A percentile compares a stretch with the other conserved stretches of the same genome.
phyloP scores from a whole-genome alignment of 495 filamentous ascomycete species.

The Neurospora sp. region DNA sequence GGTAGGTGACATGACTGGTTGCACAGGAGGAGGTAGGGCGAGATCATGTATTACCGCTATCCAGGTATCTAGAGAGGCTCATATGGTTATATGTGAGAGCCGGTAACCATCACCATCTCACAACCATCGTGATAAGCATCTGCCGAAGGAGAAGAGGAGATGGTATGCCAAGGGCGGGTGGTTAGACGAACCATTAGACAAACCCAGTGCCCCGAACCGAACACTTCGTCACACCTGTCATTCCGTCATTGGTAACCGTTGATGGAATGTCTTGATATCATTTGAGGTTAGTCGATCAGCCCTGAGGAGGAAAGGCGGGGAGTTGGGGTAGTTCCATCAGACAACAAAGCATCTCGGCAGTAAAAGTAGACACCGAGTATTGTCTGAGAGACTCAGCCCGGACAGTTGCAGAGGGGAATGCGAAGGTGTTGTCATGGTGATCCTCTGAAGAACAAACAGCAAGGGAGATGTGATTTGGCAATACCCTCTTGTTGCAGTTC shows the following conservation, averaged over 20 bases:
- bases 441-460: background rate
- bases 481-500: background rate
- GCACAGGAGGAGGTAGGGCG: background rate
- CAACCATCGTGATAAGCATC: background rate
- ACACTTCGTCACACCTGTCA: background rate
- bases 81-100: background rate
- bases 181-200: background rate
- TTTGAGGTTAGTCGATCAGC: background rate
- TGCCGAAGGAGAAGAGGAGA: background rate
- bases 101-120: background rate
- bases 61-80: background rate
- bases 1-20: background rate
- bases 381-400: background rate
- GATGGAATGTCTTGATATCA: background rate
- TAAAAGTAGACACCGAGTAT: background rate
- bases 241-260: background rate
- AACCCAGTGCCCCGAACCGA: background rate
- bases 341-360: background rate
- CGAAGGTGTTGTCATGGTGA: background rate
- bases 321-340: background rate
- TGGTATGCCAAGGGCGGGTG: background rate
- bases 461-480: background rate
- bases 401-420: background rate
- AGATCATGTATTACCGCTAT: background rate
- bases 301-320: background rate